Evolutionary conservation across 768 basidiomycete species (phyloP), one percentile per base, ranked within the genome.

Genomic region (Naganishia kalamii): DNA sequence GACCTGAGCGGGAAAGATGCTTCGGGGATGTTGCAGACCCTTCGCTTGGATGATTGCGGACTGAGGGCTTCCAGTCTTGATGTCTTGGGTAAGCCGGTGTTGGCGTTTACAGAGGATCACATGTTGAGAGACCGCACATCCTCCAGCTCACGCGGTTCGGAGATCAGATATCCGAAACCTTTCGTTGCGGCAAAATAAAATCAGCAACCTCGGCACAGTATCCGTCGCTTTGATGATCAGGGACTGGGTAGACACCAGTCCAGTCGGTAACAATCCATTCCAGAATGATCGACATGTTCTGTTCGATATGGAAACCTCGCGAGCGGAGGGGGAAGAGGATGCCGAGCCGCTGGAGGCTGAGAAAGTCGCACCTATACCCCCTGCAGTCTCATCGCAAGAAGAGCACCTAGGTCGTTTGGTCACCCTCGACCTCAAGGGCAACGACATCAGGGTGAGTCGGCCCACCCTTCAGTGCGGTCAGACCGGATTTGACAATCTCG

Each of bases 201-300:
- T 98, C 71, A 85, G 83, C 35, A 83, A 86, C 0, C 84, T 88
- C 0, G 92, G 92, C 35, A 92, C 88, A 8, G 91, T 98, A 5
- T 89, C 92, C 0, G 82, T 98, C 13, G 92, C 94, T 0, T 83
- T 96, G 59, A 93, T 99, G 90, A 92, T 97, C 68, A 85, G 89
- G 59, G 94, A 99, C 77, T 98, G 97, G 74, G 90, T 91, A 3
- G 91, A 96, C 69, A 82, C 87, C 46, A 69, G 86, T 68, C 78
- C 80, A 1, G 64, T 70, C 13, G 41, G 60, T 46, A 33, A 37
- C 15, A 44, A 61, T 35, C 60, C 43, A 1, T 46, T 44, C 30
- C 19, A 29, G 17, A 30, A 21, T 21, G 54, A 57, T 41, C 54
- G 46, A 13, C 47, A 11, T 7, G 47, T 29, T 19, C n/a, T 47